Evolutionary conservation across 164 flowering plant species (phyloP), one percentile per base, ranked within the genome.

Genomic region (Akebia trifoliata): DNA sequence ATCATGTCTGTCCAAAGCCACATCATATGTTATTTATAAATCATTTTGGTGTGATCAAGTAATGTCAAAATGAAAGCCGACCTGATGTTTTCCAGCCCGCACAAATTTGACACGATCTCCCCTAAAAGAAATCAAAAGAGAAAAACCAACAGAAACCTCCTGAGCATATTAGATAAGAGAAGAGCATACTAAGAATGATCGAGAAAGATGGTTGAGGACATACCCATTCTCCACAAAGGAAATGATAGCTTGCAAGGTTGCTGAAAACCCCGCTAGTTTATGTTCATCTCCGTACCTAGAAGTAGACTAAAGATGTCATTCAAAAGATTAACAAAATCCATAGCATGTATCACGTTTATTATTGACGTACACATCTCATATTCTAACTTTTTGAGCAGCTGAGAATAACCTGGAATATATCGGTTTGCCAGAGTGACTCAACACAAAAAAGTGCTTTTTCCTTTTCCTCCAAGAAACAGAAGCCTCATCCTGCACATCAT

Each of bases 151-250:
- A 21, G 48, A 20, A 35, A 4, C 28, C 18, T 8, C 29, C 22
- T 51, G 22, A 31, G 25, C 17, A 47, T n/a, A 51, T 38, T 4
- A 12, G 21, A 34, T 31, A 55, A n/a, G 30, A 54, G 29, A 50
- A 54, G 24, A 11, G 36, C 29, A 47, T 5, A 11, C 9, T 2
- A 39, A 46, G 10, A 29, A 18, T 11, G 59, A 37, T 11, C 24
- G 54, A 29, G 14, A 4, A 31, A 61, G 31, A 10, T 25, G 40
- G 44, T 29, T 36, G 6, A 37, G 56, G 65, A 17, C 15, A 61
- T 78, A 90, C 99, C 97, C 96, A 81, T 94, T 85, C 79, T 90
- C 96, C 70, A 94, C 96, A 73, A 90, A 94, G 54, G 99, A 90
- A 68, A 94, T 85, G 22, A 94, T 90, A 45, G 99, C 97, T 76